A percentile compares a stretch with the other conserved stretches of the same genome.
phyloP scores from a whole-genome alignment of 176 grass and related monocot genomes.

The Carex parvula region DNA sequence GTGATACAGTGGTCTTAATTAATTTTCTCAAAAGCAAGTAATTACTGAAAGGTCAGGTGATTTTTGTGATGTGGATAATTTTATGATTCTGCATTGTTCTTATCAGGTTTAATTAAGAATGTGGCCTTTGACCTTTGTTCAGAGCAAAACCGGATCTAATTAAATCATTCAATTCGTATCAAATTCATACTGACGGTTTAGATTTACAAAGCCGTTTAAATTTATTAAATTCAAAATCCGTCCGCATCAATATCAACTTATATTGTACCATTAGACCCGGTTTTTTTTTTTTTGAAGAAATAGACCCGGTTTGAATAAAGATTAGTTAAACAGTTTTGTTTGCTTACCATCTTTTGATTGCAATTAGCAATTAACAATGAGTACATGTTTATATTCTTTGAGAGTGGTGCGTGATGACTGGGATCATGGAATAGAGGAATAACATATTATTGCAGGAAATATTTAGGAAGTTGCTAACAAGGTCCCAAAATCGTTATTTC shows the following conservation, averaged over 20 bases:
- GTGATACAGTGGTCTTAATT: not conserved
- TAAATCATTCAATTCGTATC: too few relatives aligned
- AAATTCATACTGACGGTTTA: too few relatives aligned
- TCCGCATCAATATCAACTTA: too few relatives aligned
- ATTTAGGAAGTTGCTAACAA: constrained; percentile 16
- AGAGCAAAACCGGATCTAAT: too few relatives aligned
- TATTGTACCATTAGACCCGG: too few relatives aligned
- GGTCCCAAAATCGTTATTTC: not conserved
- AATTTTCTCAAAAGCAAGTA: not conserved
- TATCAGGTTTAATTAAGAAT: not conserved
- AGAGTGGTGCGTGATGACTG: not conserved
- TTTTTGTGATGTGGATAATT: not conserved
- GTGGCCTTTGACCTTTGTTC: too few relatives aligned
- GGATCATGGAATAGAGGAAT: not conserved
- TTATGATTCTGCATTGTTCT: not conserved
- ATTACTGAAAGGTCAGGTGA: not conserved
- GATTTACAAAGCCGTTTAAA: too few relatives aligned
- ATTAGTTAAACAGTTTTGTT: not conserved
- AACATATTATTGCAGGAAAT: constrained; percentile 5
- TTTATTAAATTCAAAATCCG: too few relatives aligned
- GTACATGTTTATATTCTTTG: not conserved
- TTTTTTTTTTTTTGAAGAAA: too few relatives aligned
- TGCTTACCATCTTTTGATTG: not conserved
- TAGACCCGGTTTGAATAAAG: not conserved
- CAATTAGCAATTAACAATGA: not conserved